Evolutionary conservation across 371 early-diverging fungal species (phyloP).

Genomic region (Chytridium lagenaria): DNA sequence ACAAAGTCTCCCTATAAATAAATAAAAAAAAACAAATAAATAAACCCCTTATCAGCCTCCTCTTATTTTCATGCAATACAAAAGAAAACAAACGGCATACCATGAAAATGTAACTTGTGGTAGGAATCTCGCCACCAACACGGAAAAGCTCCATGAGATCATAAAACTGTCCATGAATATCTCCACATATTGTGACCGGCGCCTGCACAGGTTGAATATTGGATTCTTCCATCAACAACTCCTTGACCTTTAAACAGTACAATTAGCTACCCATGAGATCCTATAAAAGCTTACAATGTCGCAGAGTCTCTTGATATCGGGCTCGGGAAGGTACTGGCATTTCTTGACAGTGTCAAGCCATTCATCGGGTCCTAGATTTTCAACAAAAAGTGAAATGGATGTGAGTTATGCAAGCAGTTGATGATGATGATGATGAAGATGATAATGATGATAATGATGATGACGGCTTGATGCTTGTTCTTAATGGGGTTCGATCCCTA

Average conservation of each 20-base stretch:
- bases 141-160: conserved; percentile 98
- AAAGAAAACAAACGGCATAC: conserved; percentile 16
- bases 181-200: conserved; percentile 97
- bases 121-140: conserved; percentile 96
- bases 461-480: too few relatives aligned
- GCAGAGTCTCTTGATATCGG: conserved; percentile 93
- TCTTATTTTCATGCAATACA: too few relatives aligned
- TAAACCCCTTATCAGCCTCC: too few relatives aligned
- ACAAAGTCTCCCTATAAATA: conserved; percentile 95
- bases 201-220: conserved; percentile 94
- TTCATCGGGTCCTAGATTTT: conserved; percentile 72
- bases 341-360: conserved; percentile 90
- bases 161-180: conserved; percentile 99
- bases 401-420: too few relatives aligned
- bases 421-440: too few relatives aligned
- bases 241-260: conserved; percentile 73
- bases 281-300: conserved; percentile 75
- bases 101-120: conserved; percentile 99
- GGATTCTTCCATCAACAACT: conserved; percentile 90
- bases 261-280: background rate
- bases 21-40: conserved; percentile 4
- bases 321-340: conserved; percentile 90
- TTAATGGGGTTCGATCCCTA: too few relatives aligned
- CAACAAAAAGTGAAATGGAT: background rate
- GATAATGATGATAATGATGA: too few relatives aligned